A percentile compares a stretch with the other conserved stretches of the same genome.
phyloP scores from a whole-genome alignment of 139 green algal species.

The Chlamydomonas sp. region DNA sequence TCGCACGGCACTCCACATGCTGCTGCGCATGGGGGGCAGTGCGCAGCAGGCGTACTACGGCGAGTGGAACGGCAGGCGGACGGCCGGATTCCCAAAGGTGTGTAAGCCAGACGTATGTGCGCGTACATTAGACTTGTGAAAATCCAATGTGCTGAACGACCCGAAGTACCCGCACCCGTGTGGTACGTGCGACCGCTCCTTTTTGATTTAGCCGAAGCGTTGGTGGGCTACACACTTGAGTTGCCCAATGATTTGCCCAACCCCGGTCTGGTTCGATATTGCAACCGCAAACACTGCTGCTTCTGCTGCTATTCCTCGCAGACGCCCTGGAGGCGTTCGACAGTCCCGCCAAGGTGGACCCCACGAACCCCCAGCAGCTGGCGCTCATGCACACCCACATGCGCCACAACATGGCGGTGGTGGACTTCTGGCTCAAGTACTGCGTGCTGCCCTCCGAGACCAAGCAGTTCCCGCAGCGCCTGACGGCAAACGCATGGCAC shows the following conservation, averaged over 20 bases:
- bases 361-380: conserved; percentile 52
- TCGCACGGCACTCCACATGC: neutral
- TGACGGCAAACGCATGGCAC: conserved; percentile 59
- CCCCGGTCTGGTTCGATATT: no score
- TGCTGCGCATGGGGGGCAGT: conserved; percentile 29
- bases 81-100: neutral
- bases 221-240: no score
- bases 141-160: no score
- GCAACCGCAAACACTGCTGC: neutral
- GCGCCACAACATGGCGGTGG: conserved; percentile 54
- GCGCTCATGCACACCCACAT: conserved; percentile 40
- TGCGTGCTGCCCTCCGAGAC: conserved; percentile 51
- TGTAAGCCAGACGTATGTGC: neutral
- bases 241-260: no score
- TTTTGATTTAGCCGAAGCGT: no score
- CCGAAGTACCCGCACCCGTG: no score
- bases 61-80: conserved; percentile 41
- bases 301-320: neutral
- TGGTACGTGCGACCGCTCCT: no score
- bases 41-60: conserved; percentile 41
- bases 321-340: conserved; percentile 32
- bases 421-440: conserved; percentile 62
- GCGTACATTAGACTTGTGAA: neutral
- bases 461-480: conserved; percentile 46
- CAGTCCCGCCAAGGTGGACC: conserved; percentile 52